These are phyloP conservation scores for Aristolochia fimbriata DNA, from an alignment of 164 flowering plant genomes.

Conservation along the genomic window DNA sequence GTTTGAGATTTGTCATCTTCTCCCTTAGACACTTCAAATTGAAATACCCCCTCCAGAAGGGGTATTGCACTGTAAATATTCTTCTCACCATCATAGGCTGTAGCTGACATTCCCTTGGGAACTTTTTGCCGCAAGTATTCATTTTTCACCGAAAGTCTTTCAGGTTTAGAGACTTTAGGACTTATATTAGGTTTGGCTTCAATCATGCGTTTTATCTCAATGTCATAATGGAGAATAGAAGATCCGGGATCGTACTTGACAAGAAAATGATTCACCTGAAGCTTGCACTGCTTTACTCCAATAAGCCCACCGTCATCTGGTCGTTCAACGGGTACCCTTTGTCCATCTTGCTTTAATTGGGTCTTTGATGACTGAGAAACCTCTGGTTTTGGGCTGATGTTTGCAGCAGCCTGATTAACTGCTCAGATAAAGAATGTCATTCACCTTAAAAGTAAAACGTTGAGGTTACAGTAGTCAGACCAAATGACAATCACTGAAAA, in stretches of 20 bases:
- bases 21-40: slow-evolving; percentile 30
- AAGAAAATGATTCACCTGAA: slow-evolving; percentile 42
- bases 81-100: slow-evolving; percentile 62
- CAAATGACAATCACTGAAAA: no score
- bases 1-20: slow-evolving; percentile 20
- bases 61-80: slow-evolving; percentile 45
- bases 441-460: no score
- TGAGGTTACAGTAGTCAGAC: no score
- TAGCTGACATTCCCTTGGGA: slow-evolving; percentile 17
- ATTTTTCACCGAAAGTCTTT: slow-evolving; percentile 18
- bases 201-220: slow-evolving; percentile 25
- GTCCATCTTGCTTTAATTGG: neutral
- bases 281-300: neutral
- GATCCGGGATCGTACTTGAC: slow-evolving; percentile 21
- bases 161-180: slow-evolving; percentile 24
- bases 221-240: slow-evolving; percentile 33
- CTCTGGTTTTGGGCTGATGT: no score
- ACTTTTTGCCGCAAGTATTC: slow-evolving; percentile 19
- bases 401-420: no score
- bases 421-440: no score
- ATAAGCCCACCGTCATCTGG: slow-evolving; percentile 40
- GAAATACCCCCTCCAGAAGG: slow-evolving; percentile 35
- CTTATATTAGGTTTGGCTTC: slow-evolving; percentile 13
- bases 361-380: no score
- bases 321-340: slow-evolving; percentile 20